Conservation (phyloP, 1,139 yeast species). For the Pichia sp. region DNA sequence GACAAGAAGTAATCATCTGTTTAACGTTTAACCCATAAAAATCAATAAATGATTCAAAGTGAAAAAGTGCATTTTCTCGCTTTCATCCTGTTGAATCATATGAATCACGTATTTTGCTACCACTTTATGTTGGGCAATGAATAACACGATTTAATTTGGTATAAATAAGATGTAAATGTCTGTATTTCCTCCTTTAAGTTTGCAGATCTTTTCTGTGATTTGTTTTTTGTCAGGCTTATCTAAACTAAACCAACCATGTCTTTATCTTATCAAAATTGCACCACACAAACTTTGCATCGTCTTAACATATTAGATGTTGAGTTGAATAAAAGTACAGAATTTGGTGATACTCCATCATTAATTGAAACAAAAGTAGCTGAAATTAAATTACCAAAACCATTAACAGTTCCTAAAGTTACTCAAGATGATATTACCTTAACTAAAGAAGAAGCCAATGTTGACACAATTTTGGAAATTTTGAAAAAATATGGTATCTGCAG, state of each 20-base stretch:
- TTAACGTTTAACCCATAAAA: too few species aligned
- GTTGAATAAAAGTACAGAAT: too few species aligned
- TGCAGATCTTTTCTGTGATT: neutral
- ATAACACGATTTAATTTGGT: neutral
- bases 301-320: neutral
- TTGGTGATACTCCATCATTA: constrained; percentile 7
- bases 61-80: neutral
- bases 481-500: constrained; percentile 12
- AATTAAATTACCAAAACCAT: neutral
- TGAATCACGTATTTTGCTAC: neutral
- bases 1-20: too few species aligned
- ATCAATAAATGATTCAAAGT: neutral
- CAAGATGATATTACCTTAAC: constrained; percentile 6
- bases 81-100: neutral
- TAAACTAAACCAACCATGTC: neutral
- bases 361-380: constrained; percentile 5
- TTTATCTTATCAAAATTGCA: constrained; percentile 2
- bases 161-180: neutral
- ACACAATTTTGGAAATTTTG: constrained; percentile 2
- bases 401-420: neutral
- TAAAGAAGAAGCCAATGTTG: constrained; percentile 12
- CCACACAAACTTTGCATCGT: constrained; percentile 8
- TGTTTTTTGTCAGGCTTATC: neutral
- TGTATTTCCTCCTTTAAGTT: neutral
- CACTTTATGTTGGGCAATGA: neutral